Evolutionary conservation across 192 early-diverging fungal species (phyloP).

Genomic region (Entomortierella lignicola): DNA sequence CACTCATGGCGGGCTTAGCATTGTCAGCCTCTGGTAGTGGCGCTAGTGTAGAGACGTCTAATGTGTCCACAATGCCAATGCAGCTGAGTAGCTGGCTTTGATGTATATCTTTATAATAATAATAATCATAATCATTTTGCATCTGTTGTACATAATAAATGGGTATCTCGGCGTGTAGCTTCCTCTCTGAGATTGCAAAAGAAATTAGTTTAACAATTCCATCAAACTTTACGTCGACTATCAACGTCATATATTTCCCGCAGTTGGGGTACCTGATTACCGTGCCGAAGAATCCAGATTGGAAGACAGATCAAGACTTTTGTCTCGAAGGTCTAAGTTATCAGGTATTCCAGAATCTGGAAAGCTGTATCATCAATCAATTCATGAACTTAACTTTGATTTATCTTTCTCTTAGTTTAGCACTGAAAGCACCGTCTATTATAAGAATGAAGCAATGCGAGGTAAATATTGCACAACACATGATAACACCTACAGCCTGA

Average conservation of each 20-base stretch:
- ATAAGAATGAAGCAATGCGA: constrained; percentile 71
- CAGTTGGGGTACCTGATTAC: constrained; percentile 83
- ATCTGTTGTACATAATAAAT: too few species aligned
- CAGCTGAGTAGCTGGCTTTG: too few species aligned
- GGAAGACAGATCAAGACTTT: constrained; percentile 58
- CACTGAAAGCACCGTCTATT: constrained; percentile 73
- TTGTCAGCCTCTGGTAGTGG: background rate
- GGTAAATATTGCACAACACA: too few species aligned
- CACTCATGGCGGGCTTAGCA: background rate
- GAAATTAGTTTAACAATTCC: too few species aligned
- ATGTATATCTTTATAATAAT: too few species aligned
- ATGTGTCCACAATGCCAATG: too few species aligned
- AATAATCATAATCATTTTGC: too few species aligned
- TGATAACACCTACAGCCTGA: too few species aligned
- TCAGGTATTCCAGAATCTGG: constrained; percentile 57
- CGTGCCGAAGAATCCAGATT: constrained; percentile 64
- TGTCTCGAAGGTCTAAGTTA: constrained; percentile 63
- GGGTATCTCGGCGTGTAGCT: too few species aligned
- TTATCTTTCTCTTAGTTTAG: constrained; percentile 77
- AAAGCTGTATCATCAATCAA: too few species aligned
- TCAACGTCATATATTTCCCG: constrained; percentile 86
- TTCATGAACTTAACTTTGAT: too few species aligned
- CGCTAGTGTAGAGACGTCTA: background rate
- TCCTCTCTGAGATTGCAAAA: too few species aligned
- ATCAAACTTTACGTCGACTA: constrained; percentile 59